Base-by-base conservation (phyloP, 495 filamentous ascomycete genomes). In the Hypoxylon subgilvum region DNA sequence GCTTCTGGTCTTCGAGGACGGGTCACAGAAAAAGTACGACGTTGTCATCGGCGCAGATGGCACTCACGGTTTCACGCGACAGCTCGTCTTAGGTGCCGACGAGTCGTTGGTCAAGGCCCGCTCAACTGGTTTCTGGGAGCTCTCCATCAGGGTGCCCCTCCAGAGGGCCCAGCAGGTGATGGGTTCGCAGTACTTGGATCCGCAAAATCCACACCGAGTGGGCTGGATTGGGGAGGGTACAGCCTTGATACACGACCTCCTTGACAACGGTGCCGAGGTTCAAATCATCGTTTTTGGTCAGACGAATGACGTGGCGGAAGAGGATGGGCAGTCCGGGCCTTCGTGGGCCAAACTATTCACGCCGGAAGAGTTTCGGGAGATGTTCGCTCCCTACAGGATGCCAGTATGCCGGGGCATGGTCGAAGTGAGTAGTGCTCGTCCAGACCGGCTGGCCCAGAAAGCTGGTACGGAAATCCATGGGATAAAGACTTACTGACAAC, bases 21-120 rank as follows among this genome's bases (percentile, higher is more conserved):
- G 67, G 5, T 35, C 61, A 10, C 60, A 62, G 22, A 61, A 59
- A 30, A 52, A 48, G 25, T 69, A 65, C 39, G 67, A 69, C 30
- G 34, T 67, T 13, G 57, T 69, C 2, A 49, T 69, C 1, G 67
- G 67, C 8, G 60, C 67, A 3, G 67, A 69, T n/a, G 64, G 67
- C 2, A 45, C 52, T 1, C 57, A 65, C 13, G 57, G 60, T 6
- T 62, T 59, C 13, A 62, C 64, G 4, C 56, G 67, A 8, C 35
- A 36, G n/a, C 61, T 65, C n/a, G 61, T 69, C 8, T 53, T 67
- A 1, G 67, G 64, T 5, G 8, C 18, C 23, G 49, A 69, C 23
- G 56, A 56, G 36, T 46, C 52, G 1, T 19, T 60, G 6, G 25
- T 43, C 2, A 46, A 36, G 32, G 60, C 67, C 5, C 35, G 45